Base-by-base conservation (phyloP, 805 yeast species). In the Candida khao-thaluensis region DNA sequence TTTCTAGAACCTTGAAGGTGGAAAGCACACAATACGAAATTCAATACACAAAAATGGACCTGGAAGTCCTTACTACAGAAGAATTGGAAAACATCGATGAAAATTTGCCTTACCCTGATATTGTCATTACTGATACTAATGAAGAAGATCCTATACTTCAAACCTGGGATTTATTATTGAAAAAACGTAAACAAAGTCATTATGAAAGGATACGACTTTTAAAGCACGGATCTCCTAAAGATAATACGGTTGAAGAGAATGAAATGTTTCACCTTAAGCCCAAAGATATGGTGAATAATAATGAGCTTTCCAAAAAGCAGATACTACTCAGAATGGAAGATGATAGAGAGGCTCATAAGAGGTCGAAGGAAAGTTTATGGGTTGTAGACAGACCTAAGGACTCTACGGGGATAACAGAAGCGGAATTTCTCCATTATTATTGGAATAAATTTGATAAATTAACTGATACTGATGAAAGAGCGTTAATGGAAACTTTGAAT, bases 311-410 rank as follows among this genome's bases (percentile, higher is more conserved):
- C 4, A 64, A 64, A 38, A 59, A 78, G 33, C 87, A 82, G 48
- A 79, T 85, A 12, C 56, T 88, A 12, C 72, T 77, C 25, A 67
- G 98, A 43, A 88, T 91, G 82, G 97, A 91, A 56, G 90, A 83
- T 45, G 98, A 91, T 57, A 69, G 99, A 49, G 99, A 91, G 57
- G 69, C 95, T 31, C 89, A 87, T 53, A 91, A 91, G 56, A 74
- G 85, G 47, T 76, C 84, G 10, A 88, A 90, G 50, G 97, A 91
- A 52, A 77, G 74, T 8, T 68, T 80, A 16, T 88, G 96, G 95
- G 73, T 81, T 7, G 79, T 83, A 1, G 71, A 69, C 22, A 60
- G 85, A 42, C 67, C 72, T 1, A 58, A 59, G 10, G 69, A 60
- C 1, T 36, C 59, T 4, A 56, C 38, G 32, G 51, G 45, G 23